Evolutionary conservation across 2,329 filamentous ascomycete genomes (phyloP), one percentile per base, ranked within the genome.

Genomic region (Diaporthe longicolla): DNA sequence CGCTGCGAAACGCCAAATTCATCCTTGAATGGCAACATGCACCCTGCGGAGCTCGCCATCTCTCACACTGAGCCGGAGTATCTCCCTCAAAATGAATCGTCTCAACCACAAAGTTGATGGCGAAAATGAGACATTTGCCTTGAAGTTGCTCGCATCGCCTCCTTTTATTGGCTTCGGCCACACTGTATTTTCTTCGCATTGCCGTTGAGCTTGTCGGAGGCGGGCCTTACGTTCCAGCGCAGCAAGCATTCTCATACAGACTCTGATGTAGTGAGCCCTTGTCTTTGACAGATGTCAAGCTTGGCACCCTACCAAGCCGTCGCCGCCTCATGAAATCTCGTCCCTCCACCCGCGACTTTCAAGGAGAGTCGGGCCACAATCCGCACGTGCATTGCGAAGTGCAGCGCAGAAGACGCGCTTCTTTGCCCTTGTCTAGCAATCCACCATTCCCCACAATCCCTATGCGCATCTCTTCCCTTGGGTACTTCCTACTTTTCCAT

Each of bases 161-260:
- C 50, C 50, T 6, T 26, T 17, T 10, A 32, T 13, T 48, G 35
- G 13, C 19, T 24, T n/a, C n/a, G n/a, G n/a, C n/a, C n/a, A n/a
- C n/a, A n/a, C n/a, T n/a, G n/a, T n/a, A n/a, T n/a, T n/a, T n/a
- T n/a, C n/a, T n/a, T n/a, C n/a, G n/a, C n/a, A n/a, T 52, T 24
- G 43, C 45, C 45, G 24, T 52, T 29, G 24, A 21, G 10, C 61
- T 52, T 66, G 29, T 66, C 45, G 32, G n/a, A 26, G 45, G 29
- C 32, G 55, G 15, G 37, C 24, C 11, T 21, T 71, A 54, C 32
- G 32, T 29, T 63, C 48, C 57, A 24, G 35, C 69, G 43, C 45
- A 63, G 55, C 71, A 69, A 65, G 29, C 69, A 61, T 75, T 75
- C 74, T 74, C 61, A 75, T 74, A 69, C 72, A 74, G 63, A n/a